Percentiles rank a stretch among this genome's conserved stretches.
These are phyloP conservation scores for Calophaca sinica DNA, from an alignment of 306 rosid genomes.

Conservation along the genomic window DNA sequence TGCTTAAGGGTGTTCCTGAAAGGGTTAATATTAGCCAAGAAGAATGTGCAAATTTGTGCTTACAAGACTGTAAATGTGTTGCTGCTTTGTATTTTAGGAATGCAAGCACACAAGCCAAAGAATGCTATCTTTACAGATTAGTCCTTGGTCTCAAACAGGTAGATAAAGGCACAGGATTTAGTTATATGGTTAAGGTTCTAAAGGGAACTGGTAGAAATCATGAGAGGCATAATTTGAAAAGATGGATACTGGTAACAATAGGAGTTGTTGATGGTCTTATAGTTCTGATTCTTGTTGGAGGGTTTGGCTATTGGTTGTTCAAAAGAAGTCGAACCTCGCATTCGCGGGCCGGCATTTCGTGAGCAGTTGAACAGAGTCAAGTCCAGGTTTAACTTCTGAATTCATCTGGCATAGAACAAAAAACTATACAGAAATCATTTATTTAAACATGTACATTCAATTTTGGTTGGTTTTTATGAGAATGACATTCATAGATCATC, in stretches of 20 bases:
- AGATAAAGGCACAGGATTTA: conserved; percentile 55
- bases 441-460: conserved; percentile 43
- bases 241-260: conserved; percentile 73
- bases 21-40: conserved; percentile 61
- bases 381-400: conserved; percentile 45
- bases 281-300: conserved; percentile 69
- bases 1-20: conserved; percentile 52
- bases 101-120: conserved; percentile 6
- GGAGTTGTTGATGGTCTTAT: conserved; percentile 85
- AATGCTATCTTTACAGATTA: conserved; percentile 65
- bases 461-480: conserved; percentile 49
- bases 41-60: conserved; percentile 66
- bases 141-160: conserved; percentile 80
- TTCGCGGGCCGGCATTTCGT: conserved; percentile 48
- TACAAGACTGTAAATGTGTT: conserved; percentile 76
- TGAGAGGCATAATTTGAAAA: conserved; percentile 60
- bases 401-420: conserved; percentile 25
- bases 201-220: conserved; percentile 57
- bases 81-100: conserved; percentile 58
- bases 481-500: conserved; percentile 44
- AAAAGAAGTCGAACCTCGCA: conserved; percentile 47
- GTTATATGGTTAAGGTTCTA: conserved; percentile 78
- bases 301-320: conserved; percentile 67
- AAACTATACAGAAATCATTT: conserved; percentile 29
- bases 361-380: conserved; percentile 27